Percentiles rank a stretch among this genome's conserved stretches.
phyloP scores from a whole-genome alignment of 202 grass and related monocot species.

The Bolboschoenoplectus hybrid region DNA sequence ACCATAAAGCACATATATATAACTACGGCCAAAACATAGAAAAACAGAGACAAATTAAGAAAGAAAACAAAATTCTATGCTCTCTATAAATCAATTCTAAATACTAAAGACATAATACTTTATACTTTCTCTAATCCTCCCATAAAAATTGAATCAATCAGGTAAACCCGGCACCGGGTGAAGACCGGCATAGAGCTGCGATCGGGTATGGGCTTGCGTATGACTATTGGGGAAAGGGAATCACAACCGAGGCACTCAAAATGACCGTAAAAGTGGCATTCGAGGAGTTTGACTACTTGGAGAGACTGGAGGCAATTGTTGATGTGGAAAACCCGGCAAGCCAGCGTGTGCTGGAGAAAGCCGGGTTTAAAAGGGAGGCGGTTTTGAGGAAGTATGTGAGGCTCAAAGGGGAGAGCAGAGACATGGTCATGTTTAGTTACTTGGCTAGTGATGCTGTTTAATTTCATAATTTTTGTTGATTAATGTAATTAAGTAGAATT shows the following conservation, averaged over 20 bases:
- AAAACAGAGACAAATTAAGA: no score
- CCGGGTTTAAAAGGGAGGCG: constrained; percentile 68
- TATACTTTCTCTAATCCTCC: not conserved
- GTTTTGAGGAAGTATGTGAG: constrained; percentile 58
- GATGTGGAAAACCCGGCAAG: constrained; percentile 79
- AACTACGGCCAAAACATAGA: no score
- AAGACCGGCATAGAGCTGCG: constrained; percentile 47
- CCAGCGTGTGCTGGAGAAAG: constrained; percentile 88
- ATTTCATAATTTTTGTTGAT: not conserved
- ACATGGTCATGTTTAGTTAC: constrained; percentile 79
- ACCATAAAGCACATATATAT: no score
- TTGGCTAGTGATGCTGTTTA: constrained; percentile 38
- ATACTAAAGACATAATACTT: no score
- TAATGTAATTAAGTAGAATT: no score
- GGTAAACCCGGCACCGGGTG: constrained; percentile 9
- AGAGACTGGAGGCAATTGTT: constrained; percentile 49
- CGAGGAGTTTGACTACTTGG: constrained; percentile 51
- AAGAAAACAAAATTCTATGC: no score
- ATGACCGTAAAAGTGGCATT: constrained; percentile 40
- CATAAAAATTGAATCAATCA: constrained; percentile 21
- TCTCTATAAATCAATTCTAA: no score
- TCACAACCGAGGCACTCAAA: constrained; percentile 50
- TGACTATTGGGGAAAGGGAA: constrained; percentile 63
- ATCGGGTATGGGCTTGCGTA: constrained; percentile 64
- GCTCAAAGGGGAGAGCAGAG: constrained; percentile 64